Evolutionary conservation across 805 yeast species (phyloP), one percentile per base, ranked within the genome.

Genomic region (Saturnispora diversa): DNA sequence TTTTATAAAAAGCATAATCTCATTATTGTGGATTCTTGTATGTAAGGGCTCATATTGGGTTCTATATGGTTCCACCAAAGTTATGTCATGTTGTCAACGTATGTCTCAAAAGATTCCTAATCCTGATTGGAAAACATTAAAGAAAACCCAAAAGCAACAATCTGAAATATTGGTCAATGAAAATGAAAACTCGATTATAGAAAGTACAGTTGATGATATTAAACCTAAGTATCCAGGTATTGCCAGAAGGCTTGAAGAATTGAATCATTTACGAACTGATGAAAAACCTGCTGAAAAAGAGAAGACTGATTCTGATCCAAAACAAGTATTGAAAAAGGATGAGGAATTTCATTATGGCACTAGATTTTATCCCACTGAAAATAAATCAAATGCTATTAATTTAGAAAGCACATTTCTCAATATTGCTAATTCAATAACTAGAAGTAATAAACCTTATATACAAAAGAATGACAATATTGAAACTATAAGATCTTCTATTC

Each of bases 11-110:
- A 53, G 48, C 33, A 24, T 59, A 5, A 32, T 47, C 3, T 25
- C 50, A 4, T 43, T 59, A 2, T 11, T 48, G 2, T 43, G 32
- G 23, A 46, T 54, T 23, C 40, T 59, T 4, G 46, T 50, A 1
- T 53, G 43, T 15, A 57, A 55, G 35, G 39, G 40, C 1, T 41
- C 48, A 4, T 39, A 50, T 7, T 59, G 63, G 63, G 11, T 49
- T 3, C 13, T 57, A 1, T 55, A 46, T 39, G 13, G 46, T 2
- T 33, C 58, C 17, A 53, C 50, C 9, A 15, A n/a, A n/a, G n/a
- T n/a, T n/a, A n/a, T n/a, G n/a, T 21, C 47, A 2, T 22, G 43
- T 17, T 12, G 50, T 19, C 39, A 50, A 32, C 45, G 37, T 10
- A 24, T 51, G 2, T 41, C 53, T 21, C 48, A 50, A 22, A 25